Evolutionary conservation across 805 yeast species (phyloP).

Genomic region (Limtongia smithiae): DNA sequence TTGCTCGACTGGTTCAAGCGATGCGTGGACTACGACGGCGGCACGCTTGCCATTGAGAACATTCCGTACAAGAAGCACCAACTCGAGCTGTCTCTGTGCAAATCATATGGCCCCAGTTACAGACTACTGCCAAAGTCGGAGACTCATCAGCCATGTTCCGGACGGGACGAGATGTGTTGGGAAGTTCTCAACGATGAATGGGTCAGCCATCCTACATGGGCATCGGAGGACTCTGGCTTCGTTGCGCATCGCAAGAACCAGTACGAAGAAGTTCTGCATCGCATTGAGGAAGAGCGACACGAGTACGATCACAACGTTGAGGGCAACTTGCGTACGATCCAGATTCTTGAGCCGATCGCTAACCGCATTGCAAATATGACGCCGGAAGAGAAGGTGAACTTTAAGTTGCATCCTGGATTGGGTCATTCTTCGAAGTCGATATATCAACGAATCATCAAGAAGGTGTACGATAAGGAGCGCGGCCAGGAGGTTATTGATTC

Average conservation of each 20-base stretch:
- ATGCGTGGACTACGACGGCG: constrained; percentile 84
- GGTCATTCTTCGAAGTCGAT: constrained; percentile 90
- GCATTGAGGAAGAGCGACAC: constrained; percentile 96
- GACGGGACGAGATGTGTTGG: constrained; percentile 99
- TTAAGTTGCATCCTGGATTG: constrained; percentile 86
- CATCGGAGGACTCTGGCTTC: constrained; percentile 97
- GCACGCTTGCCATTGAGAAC: constrained; percentile 82
- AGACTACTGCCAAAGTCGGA: constrained; percentile 89
- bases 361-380: constrained; percentile 91
- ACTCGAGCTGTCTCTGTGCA: constrained; percentile 82
- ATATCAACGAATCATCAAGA: constrained; percentile 87
- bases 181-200: constrained; percentile 97
- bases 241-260: constrained; percentile 98
- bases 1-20: constrained; percentile 85
- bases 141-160: constrained; percentile 95
- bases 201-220: constrained; percentile 99
- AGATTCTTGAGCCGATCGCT: constrained; percentile 91
- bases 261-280: constrained; percentile 90
- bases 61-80: constrained; percentile 85
- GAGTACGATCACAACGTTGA: constrained; percentile 97
- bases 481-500: constrained; percentile 97
- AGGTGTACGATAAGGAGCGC: constrained; percentile 88
- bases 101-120: constrained; percentile 93
- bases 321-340: constrained; percentile 89
- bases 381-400: constrained; percentile 77